A percentile compares a stretch with the other conserved stretches of the same genome.
Evolutionary conservation across 2,329 filamentous ascomycete species (phyloP).

Genomic region (Cladobotryum protrusum): DNA sequence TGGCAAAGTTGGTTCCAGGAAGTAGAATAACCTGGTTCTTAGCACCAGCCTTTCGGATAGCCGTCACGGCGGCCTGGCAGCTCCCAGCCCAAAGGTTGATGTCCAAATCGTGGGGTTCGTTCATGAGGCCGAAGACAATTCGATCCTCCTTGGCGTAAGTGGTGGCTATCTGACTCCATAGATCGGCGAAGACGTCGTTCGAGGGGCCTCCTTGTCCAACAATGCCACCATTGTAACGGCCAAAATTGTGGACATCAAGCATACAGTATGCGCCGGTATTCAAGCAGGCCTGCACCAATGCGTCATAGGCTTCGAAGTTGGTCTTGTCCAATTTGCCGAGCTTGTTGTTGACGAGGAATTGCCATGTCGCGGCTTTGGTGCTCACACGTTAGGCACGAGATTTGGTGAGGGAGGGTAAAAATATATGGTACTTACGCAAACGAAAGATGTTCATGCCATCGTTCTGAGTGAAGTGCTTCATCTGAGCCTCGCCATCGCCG

Average conservation of each 20-base stretch:
- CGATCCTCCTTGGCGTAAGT: conserved; percentile 50
- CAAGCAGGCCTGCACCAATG: conserved; percentile 51
- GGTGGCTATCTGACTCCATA: conserved; percentile 54
- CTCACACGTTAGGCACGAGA: neutral
- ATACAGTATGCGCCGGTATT: conserved; percentile 52
- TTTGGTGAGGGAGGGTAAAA: neutral
- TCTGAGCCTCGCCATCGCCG: conserved; percentile 41
- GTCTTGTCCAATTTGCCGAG: conserved; percentile 41
- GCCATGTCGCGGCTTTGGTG: conserved; percentile 42
- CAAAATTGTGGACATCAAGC: conserved; percentile 54
- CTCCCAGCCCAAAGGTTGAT: conserved; percentile 52
- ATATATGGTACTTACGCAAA: conserved; percentile 33
- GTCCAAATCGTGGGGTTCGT: conserved; percentile 59
- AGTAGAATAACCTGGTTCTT: conserved; percentile 54
- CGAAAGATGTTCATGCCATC: conserved; percentile 50
- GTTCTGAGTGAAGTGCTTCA: conserved; percentile 50
- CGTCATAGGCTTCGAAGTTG: conserved; percentile 48
- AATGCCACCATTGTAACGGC: conserved; percentile 54
- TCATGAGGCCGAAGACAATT: conserved; percentile 61
- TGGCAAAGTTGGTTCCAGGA: conserved; percentile 54
- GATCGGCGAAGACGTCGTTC: conserved; percentile 48
- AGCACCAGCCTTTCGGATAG: conserved; percentile 60
- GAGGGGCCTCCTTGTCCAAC: conserved; percentile 60
- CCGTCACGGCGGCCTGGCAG: conserved; percentile 57
- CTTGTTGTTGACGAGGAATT: conserved; percentile 50